A percentile compares a stretch with the other conserved stretches of the same genome.
These are phyloP conservation scores for Verticillium isaacii DNA, from an alignment of 2,329 filamentous ascomycete genomes.

Conservation along the genomic window DNA sequence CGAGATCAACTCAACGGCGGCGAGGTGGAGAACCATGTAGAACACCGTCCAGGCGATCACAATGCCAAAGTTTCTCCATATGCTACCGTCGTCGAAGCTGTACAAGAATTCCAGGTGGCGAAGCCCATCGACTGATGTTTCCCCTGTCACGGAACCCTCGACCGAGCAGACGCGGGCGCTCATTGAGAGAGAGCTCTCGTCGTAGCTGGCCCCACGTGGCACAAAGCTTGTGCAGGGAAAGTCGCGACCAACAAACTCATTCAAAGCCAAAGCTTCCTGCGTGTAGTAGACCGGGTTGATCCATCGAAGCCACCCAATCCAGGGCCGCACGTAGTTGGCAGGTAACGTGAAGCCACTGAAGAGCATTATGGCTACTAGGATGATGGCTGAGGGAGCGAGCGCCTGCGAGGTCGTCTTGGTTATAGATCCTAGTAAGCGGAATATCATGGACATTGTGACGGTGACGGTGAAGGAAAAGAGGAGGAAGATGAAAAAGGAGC, in stretches of 20 bases:
- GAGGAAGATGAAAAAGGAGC: conserved; percentile 62
- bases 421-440: conserved; percentile 37
- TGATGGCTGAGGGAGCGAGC: conserved; percentile 44
- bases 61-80: conserved; percentile 55
- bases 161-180: conserved; percentile 38
- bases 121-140: conserved; percentile 37
- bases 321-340: conserved; percentile 38
- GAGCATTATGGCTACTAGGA: conserved; percentile 38
- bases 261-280: conserved; percentile 58
- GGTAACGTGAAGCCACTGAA: conserved; percentile 43
- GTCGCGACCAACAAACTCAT: conserved; percentile 49
- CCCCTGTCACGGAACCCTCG: conserved; percentile 42
- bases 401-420: conserved; percentile 48
- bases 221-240: conserved; percentile 40
- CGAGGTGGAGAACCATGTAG: conserved; percentile 29
- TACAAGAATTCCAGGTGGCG: conserved; percentile 41
- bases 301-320: conserved; percentile 58
- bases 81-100: conserved; percentile 39
- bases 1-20: conserved; percentile 5
- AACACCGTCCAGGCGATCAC: conserved; percentile 45
- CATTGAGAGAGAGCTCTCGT: conserved; percentile 7
- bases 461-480: conserved; percentile 56
- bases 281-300: conserved; percentile 58
- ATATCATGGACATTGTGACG: conserved; percentile 62
- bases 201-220: conserved; percentile 21